Percentiles rank a stretch among this genome's conserved stretches.
Conservation (phyloP, 192 early-diverging fungal genomes). For the Spinellus fusiger region DNA sequence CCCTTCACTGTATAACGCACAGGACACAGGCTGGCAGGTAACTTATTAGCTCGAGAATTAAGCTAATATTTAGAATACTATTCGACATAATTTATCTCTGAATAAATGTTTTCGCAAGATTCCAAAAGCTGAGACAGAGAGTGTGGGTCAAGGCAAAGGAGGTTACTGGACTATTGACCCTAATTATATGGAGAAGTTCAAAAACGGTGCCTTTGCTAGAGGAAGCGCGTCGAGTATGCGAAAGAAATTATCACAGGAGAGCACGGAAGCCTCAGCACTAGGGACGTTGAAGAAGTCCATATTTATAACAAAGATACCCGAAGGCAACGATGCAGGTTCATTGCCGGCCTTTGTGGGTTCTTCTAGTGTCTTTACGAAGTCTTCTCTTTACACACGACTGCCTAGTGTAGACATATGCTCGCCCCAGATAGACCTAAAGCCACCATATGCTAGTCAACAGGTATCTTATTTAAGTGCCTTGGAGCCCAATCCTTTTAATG, state of each 20-base stretch:
- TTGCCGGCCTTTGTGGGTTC: too few relatives aligned
- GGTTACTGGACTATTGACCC: conserved; percentile 61
- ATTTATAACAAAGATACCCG: too few relatives aligned
- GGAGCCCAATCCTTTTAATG: too few relatives aligned
- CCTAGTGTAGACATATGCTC: too few relatives aligned
- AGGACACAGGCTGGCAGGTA: conserved; percentile 80
- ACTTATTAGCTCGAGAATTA: conserved; percentile 1
- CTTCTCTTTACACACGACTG: too few relatives aligned
- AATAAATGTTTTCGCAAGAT: conserved; percentile 77
- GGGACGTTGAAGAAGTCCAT: too few relatives aligned
- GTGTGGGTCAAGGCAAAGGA: conserved; percentile 54
- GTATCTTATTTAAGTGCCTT: too few relatives aligned
- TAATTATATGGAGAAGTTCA: conserved; percentile 25
- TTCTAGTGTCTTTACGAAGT: too few relatives aligned
- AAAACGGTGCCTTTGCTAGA: conserved; percentile 33
- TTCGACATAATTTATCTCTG: conserved; percentile 86
- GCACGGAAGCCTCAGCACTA: neutral
- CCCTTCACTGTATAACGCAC: conserved; percentile 66
- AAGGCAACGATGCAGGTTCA: too few relatives aligned
- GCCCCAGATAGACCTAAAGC: too few relatives aligned
- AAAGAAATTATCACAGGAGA: conserved; percentile 3
- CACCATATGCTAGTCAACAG: too few relatives aligned
- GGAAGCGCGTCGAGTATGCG: conserved; percentile 19
- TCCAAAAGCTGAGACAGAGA: conserved; percentile 48
- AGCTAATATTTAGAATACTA: conserved; percentile 62